These are phyloP conservation scores for Penicillium frequentans DNA, from an alignment of 2,329 filamentous ascomycete species.

Conservation along the genomic window DNA sequence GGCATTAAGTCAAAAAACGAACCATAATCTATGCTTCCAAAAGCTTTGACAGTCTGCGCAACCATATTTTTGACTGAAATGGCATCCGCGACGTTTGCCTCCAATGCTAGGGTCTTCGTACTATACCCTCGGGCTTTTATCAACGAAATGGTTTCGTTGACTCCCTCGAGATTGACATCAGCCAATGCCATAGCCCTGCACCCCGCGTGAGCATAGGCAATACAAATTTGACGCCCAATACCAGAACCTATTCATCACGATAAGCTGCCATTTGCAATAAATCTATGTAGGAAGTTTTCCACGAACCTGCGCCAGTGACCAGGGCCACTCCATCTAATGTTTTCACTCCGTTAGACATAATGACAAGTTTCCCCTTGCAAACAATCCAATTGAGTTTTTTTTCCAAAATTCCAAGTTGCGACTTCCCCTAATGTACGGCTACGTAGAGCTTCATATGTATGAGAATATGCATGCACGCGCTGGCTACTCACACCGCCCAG, in stretches of 20 bases:
- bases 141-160: background rate
- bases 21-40: background rate
- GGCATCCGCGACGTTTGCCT: background rate
- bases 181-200: background rate
- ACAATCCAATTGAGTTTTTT: background rate
- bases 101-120: background rate
- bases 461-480: background rate
- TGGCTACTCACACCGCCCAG: background rate
- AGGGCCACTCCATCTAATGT: background rate
- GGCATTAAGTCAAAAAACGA: background rate
- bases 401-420: background rate
- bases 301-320: background rate
- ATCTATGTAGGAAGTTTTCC: background rate
- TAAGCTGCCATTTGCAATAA: background rate
- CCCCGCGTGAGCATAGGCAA: background rate
- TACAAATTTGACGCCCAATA: background rate
- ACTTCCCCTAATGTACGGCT: background rate
- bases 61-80: background rate
- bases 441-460: background rate
- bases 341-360: background rate
- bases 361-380: background rate
- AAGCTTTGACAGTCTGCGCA: background rate
- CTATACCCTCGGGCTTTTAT: background rate
- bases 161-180: background rate
- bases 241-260: background rate